Base-by-base conservation (phyloP, 2,329 filamentous ascomycete genomes). In the Fusarium xyrophilum region DNA sequence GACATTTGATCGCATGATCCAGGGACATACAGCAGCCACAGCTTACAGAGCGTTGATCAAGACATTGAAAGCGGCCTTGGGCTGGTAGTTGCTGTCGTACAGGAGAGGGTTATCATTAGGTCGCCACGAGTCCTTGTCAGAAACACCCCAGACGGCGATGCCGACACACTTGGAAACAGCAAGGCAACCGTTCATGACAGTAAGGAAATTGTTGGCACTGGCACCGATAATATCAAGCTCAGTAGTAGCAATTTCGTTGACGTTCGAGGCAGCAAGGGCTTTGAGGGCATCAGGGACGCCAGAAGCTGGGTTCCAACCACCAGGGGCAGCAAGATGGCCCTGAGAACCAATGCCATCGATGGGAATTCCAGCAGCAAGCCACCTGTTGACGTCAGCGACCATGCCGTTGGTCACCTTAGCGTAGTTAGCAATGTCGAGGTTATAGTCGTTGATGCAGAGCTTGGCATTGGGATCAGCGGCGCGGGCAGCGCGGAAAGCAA, bases 401-500 rank as follows among this genome's bases (percentile, higher is more conserved):
- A 90, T 86, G 47, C 82, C 83, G 2, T 5, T 21, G 25, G 71
- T 79, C 71, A 91, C 85, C 81, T 93, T 93, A 67, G 84, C 80
- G 72, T 85, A 84, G 68, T 71, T 83, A 21, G 88, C 83, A 43
- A 78, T 81, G 79, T 91, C 89, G 54, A 91, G 84, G 80, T 91
- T 91, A 79, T 84, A 87, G 76, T 93, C 90, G 78, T 93, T 93
- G 80, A 93, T 91, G 81, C 91, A 93, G 39, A 93, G 82, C 79
- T 89, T 90, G 5, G 88, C 89, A 58, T 78, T 73, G 5, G 90
- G 89, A 76, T 93, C 91, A 65, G 88, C 89, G 12, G 82, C 82
- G 53, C 86, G 85, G 23, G 91, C 91, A 14, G 90, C 86, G 54
- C 86, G 82, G 80, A 93, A 93, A 36, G 90, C 90, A 72, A 91